A percentile compares a stretch with the other conserved stretches of the same genome.
Conservation (phyloP, 257 asterid genomes). For the Prunella vulgaris region DNA sequence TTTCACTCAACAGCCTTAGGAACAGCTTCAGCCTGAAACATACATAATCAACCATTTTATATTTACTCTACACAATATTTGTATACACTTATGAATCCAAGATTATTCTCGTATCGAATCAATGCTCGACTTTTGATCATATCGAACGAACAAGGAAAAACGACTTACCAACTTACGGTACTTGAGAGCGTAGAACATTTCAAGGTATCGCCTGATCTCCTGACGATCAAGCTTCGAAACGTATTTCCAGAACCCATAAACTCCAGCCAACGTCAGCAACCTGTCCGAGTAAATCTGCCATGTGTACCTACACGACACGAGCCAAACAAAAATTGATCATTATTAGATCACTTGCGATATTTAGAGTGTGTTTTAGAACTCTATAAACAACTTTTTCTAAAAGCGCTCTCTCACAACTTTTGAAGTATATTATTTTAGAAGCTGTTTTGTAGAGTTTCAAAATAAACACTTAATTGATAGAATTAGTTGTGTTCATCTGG, state of each 20-base stretch:
- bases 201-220: conserved; percentile 82
- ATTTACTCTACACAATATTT: not conserved
- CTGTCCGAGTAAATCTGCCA: conserved; percentile 92
- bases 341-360: too few species aligned
- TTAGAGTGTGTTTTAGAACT: too few species aligned
- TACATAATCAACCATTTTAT: not conserved
- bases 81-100: not conserved
- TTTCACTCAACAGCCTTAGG: conserved; percentile 65
- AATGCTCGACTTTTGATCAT: not conserved
- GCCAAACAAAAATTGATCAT: too few species aligned
- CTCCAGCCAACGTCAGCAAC: conserved; percentile 81
- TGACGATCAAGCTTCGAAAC: conserved; percentile 84
- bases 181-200: conserved; percentile 87
- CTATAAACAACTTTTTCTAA: too few species aligned
- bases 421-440: too few species aligned
- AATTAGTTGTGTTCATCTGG: not conserved
- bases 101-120: not conserved
- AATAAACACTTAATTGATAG: too few species aligned
- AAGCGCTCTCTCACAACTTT: too few species aligned
- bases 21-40: conserved; percentile 72
- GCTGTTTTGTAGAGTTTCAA: too few species aligned
- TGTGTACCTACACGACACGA: conserved; percentile 47
- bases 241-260: conserved; percentile 89
- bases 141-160: not conserved
- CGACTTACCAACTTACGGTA: conserved; percentile 72